A percentile compares a stretch with the other conserved stretches of the same genome.
phyloP scores from a whole-genome alignment of 495 filamentous ascomycete genomes.

The Niebla homalea region DNA sequence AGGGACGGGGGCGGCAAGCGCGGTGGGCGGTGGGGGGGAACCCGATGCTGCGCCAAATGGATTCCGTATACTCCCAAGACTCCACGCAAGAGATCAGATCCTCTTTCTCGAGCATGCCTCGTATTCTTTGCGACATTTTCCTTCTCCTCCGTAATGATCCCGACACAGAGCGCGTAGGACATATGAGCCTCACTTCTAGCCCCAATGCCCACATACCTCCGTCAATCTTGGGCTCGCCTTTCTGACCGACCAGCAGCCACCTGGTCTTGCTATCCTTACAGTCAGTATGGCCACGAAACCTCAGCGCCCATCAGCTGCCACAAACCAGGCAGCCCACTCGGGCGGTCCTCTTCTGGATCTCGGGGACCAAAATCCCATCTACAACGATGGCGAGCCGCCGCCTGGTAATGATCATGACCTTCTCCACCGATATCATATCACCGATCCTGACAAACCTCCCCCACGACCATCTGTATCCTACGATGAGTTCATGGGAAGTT shows the following conservation, averaged over 20 bases:
- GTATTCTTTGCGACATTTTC: too few species aligned
- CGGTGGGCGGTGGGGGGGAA: too few species aligned
- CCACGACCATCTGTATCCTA: conserved; percentile 81
- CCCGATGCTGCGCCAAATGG: too few species aligned
- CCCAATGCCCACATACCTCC: not conserved
- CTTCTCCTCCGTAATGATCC: too few species aligned
- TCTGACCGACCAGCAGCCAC: not conserved
- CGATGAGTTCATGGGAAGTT: conserved; percentile 78
- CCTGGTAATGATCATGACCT: conserved; percentile 68
- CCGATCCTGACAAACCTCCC: conserved; percentile 47
- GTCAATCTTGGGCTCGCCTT: not conserved
- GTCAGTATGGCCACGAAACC: conserved; percentile 54
- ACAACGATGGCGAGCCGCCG: conserved; percentile 57
- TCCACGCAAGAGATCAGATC: too few species aligned
- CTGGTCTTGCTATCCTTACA: too few species aligned
- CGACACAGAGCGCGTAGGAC: not conserved
- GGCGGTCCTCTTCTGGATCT: conserved; percentile 68
- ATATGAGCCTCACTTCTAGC: not conserved
- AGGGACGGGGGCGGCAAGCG: too few species aligned
- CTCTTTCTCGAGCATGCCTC: too few species aligned
- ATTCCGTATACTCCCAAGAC: too few species aligned
- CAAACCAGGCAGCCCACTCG: conserved; percentile 41
- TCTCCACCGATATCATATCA: conserved; percentile 51
- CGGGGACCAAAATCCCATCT: conserved; percentile 52
- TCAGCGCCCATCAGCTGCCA: conserved; percentile 32